A percentile compares a stretch with the other conserved stretches of the same genome.
These are phyloP conservation scores for Viola odorata DNA, from an alignment of 345 rosid genomes.

Conservation along the genomic window DNA sequence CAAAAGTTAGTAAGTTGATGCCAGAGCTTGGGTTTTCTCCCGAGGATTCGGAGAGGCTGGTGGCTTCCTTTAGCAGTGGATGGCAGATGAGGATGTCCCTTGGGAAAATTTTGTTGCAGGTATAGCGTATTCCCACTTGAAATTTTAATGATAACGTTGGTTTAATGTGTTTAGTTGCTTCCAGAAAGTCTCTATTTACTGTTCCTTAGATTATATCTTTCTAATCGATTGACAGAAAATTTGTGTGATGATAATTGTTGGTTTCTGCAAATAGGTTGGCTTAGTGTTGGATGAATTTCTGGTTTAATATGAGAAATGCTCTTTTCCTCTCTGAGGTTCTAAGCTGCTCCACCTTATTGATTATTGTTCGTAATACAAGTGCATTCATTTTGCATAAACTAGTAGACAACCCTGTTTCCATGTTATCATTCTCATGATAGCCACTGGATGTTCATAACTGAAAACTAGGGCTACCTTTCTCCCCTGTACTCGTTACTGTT, in stretches of 20 bases:
- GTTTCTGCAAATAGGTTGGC: background rate
- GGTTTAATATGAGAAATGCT: background rate
- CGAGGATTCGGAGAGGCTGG: constrained; percentile 89
- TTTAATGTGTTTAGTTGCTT: background rate
- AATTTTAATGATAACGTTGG: background rate
- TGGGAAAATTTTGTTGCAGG: constrained; percentile 97
- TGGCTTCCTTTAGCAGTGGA: constrained; percentile 89
- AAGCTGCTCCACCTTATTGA: background rate
- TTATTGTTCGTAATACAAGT: background rate
- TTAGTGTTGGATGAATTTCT: background rate
- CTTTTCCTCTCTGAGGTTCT: background rate
- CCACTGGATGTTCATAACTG: background rate
- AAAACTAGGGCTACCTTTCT: background rate
- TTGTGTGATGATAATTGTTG: background rate
- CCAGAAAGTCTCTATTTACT: background rate
- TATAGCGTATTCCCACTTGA: constrained; percentile 14
- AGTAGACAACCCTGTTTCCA: no score
- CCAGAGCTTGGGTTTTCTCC: constrained; percentile 76
- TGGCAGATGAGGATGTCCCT: constrained; percentile 99
- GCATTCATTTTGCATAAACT: constrained; percentile 4
- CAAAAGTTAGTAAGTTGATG: constrained; percentile 86
- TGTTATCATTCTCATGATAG: no score
- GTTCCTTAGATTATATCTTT: no score
- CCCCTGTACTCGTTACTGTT: no score
- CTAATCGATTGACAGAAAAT: background rate